Evolutionary conservation across 225 moss, liverwort and hornwort genomes (phyloP), one percentile per base, ranked within the genome.

Genomic region (Anthoceros angustus): DNA sequence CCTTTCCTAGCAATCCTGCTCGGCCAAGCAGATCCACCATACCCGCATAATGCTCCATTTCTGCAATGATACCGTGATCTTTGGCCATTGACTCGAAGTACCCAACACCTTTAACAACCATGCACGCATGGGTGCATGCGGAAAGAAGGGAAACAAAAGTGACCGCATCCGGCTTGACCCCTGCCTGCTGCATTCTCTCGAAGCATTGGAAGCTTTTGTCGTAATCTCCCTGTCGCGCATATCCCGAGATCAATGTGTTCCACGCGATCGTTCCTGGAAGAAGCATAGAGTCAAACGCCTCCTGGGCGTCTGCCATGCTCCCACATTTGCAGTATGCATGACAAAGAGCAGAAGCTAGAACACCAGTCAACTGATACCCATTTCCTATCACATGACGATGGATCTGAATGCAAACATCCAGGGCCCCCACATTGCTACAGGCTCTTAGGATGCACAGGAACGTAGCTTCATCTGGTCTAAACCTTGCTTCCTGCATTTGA

Each of bases 21-120:
- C 55, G 55, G 23, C 55, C 55, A 4, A 55, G 55, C n/a, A 55
- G 55, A 55, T 55, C 55, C 4, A 55, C 55, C 55, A 55, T 55
- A 12, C 55, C 18, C 18, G 23, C 55, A 4, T 55, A 55, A 23
- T 55, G 55, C 55, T 55, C 55, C n/a, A 55, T 15, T 15, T 55
- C 55, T 55, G 55, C 0, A 5, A 23, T 15, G 23, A 55, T 55
- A 18, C 55, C 55, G 14, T 55, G n/a, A 23, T 8, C 18, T 32
- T 32, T 32, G 55, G n/a, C 4, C 55, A 55, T 55, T 4, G 55
- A 55, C 55, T 55, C 7, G 55, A 55, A 55, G 55, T 55, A 55
- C n/a, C 55, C 23, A 18, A 55, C n/a, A 18, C 55, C 55, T 55
- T 55, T 18, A 1, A 18, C 55, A 18, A 55, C 55, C 55, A 55